Base-by-base conservation (phyloP, 306 rosid species). In the Leucaena leucocephala region DNA sequence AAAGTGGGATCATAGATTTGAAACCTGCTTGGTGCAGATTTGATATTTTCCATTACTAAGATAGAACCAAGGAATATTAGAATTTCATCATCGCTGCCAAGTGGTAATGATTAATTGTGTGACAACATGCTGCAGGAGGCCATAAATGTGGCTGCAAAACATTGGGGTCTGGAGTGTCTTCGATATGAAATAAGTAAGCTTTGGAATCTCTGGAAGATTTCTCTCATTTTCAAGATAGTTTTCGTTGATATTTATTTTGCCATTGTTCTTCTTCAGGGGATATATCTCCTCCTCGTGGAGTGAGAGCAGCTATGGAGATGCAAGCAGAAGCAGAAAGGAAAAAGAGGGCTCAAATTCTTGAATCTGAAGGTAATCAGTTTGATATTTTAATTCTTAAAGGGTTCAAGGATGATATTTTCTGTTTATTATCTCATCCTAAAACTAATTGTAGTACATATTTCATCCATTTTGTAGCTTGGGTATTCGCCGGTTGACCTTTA, bases 301-400 rank as follows among this genome's bases (percentile, higher is more conserved):
- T 95, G 75, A 91, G 91, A 86, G 96, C 91, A 52, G 91, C 99
- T 57, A 95, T 95, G 99, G 98, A 95, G 85, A 90, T 93, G 99
- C 99, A 95, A 87, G 99, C 99, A 13, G 99, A 93, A 83, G 99
- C 99, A 66, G 99, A 95, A 80, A 88, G 99, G 68, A 93, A 90
- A 80, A 95, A 86, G 91, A 91, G 98, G 86, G 98, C 97, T 83
- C 97, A 92, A 85, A 90, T 95, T 82, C 98, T 95, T 39, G 98
- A 91, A 76, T 95, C 98, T 27, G 98, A 95, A 90, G 98, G 98
- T 92, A 71, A 78, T 57, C 71, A 70, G 54, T 74, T 76, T 68
- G 57, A 52, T 62, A 44, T 74, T 79, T 48, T 54, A 62, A 45
- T 59, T 78, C 75, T 55, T 69, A 27, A 15, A 9, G 14, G 40